Conservation (phyloP, 163 green algal species). For the Coccomyxa subellipsoidea region DNA sequence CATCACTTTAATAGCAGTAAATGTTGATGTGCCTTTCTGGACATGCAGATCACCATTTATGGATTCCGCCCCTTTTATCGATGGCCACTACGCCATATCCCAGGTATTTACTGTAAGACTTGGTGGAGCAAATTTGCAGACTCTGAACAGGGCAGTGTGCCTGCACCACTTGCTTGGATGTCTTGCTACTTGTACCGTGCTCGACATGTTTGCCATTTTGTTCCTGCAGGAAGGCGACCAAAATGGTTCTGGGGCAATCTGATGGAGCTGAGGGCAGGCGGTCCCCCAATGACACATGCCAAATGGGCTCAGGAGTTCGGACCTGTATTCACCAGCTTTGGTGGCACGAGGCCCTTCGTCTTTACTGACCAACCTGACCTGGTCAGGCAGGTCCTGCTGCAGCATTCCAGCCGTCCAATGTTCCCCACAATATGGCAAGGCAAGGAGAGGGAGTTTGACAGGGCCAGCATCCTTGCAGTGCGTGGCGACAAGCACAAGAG, state of each 20-base stretch:
- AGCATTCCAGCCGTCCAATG: neutral
- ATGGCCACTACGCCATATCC: neutral
- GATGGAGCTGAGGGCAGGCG: neutral
- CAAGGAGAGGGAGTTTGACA: constrained; percentile 9
- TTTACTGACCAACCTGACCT: neutral
- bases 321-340: constrained; percentile 1
- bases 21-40: too few relatives aligned
- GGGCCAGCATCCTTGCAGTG: constrained; percentile 6
- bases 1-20: too few relatives aligned
- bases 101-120: constrained; percentile 6
- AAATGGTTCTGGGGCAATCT: constrained; percentile 1
- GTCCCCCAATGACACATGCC: neutral
- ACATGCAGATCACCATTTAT: constrained; percentile 3
- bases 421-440: constrained; percentile 7
- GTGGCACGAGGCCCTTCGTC: neutral
- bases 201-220: too few relatives aligned
- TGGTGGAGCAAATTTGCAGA: too few relatives aligned
- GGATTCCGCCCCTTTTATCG: neutral
- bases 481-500: constrained; percentile 6
- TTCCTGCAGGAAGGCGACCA: neutral
- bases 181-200: too few relatives aligned
- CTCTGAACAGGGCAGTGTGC: too few relatives aligned
- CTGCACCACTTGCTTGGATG: too few relatives aligned
- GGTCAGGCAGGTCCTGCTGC: constrained; percentile 5
- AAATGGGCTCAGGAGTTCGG: neutral